These are phyloP conservation scores for Suhomyces faveliae DNA, from an alignment of 805 yeast genomes.

Conservation along the genomic window DNA sequence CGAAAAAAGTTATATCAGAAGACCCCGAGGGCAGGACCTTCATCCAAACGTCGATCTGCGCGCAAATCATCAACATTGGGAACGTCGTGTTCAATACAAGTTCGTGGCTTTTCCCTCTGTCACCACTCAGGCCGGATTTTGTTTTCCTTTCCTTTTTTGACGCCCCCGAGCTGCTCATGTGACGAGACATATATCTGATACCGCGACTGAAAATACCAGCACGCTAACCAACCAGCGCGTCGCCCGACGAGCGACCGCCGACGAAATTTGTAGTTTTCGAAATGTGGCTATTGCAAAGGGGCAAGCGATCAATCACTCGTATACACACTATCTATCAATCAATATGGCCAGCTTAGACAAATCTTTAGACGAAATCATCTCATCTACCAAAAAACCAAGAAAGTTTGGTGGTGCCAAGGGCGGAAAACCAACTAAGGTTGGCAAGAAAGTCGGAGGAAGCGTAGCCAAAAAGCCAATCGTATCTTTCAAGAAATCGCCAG, in stretches of 20 bases:
- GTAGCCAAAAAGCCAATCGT: slow-evolving; percentile 25
- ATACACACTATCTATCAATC: slow-evolving; percentile 6
- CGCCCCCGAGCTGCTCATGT: neutral
- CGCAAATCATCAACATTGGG: neutral
- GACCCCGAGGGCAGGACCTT: too few relatives aligned
- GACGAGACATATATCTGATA: neutral
- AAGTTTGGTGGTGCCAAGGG: slow-evolving; percentile 23
- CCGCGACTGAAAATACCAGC: neutral
- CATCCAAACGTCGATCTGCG: neutral
- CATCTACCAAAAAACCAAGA: slow-evolving; percentile 44
- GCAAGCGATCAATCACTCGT: neutral
- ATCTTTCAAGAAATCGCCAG: slow-evolving; percentile 30
- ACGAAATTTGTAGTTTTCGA: neutral
- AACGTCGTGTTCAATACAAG: neutral
- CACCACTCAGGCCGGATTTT: neutral
- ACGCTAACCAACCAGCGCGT: neutral
- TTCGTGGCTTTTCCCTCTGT: neutral
- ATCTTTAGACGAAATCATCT: slow-evolving; percentile 91
- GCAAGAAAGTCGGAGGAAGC: slow-evolving; percentile 31
- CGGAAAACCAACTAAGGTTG: slow-evolving; percentile 33
- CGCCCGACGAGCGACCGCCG: neutral
- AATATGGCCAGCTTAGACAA: slow-evolving; percentile 83
- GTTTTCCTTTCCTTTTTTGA: neutral
- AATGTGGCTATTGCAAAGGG: neutral
- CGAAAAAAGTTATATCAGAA: too few relatives aligned